These are phyloP conservation scores for Sclerotinia spermophila DNA, from an alignment of 2,329 filamentous ascomycete genomes.

Conservation along the genomic window DNA sequence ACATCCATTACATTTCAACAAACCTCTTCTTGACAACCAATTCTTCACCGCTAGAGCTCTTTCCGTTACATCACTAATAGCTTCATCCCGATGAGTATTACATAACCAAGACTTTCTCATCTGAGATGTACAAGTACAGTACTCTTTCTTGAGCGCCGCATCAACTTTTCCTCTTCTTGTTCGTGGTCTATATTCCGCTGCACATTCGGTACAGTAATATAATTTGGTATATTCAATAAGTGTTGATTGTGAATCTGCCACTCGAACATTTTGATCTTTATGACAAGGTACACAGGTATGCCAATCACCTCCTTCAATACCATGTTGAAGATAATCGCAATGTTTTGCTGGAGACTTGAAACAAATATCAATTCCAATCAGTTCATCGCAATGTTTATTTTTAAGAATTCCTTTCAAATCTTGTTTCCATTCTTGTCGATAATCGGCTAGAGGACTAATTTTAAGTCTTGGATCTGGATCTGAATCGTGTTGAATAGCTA, in stretches of 20 bases:
- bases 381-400: constrained; percentile 2
- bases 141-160: not conserved
- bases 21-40: not conserved
- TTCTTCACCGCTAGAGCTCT: not conserved
- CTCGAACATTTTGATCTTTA: not conserved
- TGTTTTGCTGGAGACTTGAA: constrained; percentile 2
- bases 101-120: constrained; percentile 14
- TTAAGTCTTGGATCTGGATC: not conserved
- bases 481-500: not conserved
- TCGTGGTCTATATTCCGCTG: not conserved
- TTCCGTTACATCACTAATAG: not conserved
- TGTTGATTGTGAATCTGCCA: not conserved
- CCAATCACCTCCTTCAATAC: not conserved
- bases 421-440: constrained; percentile 1
- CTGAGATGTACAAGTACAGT: constrained; percentile 6
- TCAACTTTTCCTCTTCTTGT: not conserved
- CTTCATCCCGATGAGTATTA: not conserved
- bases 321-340: constrained; percentile 6
- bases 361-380: not conserved
- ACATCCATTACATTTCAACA: not conserved
- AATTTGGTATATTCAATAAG: not conserved
- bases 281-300: not conserved
- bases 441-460: not conserved
- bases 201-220: constrained; percentile 5
- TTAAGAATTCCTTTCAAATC: not conserved